These are phyloP conservation scores for Calocera cornea DNA, from an alignment of 768 basidiomycete species.

Conservation along the genomic window DNA sequence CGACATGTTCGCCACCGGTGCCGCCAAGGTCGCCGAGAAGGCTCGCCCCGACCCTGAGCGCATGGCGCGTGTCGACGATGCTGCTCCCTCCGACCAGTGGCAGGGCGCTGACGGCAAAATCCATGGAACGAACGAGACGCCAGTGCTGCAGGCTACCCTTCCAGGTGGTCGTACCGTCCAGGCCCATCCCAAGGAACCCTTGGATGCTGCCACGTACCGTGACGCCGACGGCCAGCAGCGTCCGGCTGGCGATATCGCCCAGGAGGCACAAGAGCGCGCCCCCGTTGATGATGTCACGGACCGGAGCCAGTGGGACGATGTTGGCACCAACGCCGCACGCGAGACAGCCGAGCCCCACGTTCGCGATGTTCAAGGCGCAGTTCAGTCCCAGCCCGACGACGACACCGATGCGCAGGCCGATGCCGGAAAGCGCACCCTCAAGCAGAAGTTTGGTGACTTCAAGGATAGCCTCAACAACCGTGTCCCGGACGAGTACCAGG, in stretches of 20 bases:
- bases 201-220: conserved; percentile 18
- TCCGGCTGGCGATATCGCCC: not conserved
- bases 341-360: not conserved
- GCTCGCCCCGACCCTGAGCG: conserved; percentile 53
- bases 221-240: not conserved
- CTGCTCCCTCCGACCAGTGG: conserved; percentile 57
- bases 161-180: conserved; percentile 33
- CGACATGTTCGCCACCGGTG: conserved; percentile 68
- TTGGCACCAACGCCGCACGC: not conserved
- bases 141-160: conserved; percentile 35
- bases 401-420: not conserved
- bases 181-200: conserved; percentile 40
- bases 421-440: conserved; percentile 16
- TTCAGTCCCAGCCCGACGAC: not conserved
- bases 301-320: not conserved
- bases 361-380: not conserved
- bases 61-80: conserved; percentile 51
- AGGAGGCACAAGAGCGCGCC: not conserved
- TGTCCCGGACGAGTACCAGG: conserved; percentile 57
- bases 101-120: conserved; percentile 17
- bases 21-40: conserved; percentile 51
- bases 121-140: conserved; percentile 36
- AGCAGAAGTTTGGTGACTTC: conserved; percentile 16
- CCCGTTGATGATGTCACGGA: not conserved
- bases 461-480: conserved; percentile 36